Conservation (phyloP, 1,139 yeast genomes). For the Meyerozyma carpophila region DNA sequence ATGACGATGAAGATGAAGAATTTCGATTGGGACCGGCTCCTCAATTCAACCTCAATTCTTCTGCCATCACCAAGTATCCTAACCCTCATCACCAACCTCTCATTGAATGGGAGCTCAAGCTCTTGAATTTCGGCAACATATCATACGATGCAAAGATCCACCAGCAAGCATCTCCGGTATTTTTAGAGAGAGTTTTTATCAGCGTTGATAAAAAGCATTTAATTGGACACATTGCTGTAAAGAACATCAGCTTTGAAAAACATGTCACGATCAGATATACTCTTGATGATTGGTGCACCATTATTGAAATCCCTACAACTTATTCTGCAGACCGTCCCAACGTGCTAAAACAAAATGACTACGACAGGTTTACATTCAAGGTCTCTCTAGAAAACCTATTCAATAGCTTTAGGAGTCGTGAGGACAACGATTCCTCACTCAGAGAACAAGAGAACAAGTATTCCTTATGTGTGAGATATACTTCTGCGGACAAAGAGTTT, state of each 20-base stretch:
- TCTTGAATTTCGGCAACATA: conserved; percentile 41
- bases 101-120: conserved; percentile 46
- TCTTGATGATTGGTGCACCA: conserved; percentile 67
- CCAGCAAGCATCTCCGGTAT: conserved; percentile 38
- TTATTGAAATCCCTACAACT: conserved; percentile 60
- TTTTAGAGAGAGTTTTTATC: conserved; percentile 60
- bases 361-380: conserved; percentile 56
- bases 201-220: conserved; percentile 51
- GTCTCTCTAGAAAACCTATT: conserved; percentile 40
- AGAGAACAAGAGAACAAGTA: conserved; percentile 18
- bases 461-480: conserved; percentile 58
- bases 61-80: conserved; percentile 19
- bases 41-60: conserved; percentile 9
- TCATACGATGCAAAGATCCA: conserved; percentile 36
- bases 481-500: conserved; percentile 43
- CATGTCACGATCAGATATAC: conserved; percentile 60
- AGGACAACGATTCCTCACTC: conserved; percentile 17
- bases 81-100: conserved; percentile 14
- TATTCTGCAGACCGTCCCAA: conserved; percentile 60
- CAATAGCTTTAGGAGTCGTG: conserved; percentile 20
- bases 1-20: conserved; percentile 19
- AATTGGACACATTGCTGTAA: conserved; percentile 72
- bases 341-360: conserved; percentile 41
- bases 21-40: not conserved
- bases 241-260: conserved; percentile 63